These are phyloP conservation scores for Pugionium dolabratum DNA, from an alignment of 345 rosid genomes.

Conservation along the genomic window DNA sequence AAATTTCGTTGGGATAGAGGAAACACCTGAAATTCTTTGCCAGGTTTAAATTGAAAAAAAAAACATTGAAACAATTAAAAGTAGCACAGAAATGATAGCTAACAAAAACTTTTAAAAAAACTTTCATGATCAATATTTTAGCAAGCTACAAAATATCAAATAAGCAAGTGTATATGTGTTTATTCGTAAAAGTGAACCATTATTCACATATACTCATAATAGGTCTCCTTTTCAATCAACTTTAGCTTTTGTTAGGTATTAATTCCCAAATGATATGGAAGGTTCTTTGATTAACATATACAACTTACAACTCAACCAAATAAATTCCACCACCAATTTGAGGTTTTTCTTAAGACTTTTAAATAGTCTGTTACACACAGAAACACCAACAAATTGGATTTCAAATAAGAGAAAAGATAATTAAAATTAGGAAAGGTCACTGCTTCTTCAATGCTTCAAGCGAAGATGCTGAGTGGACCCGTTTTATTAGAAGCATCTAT, in stretches of 20 bases:
- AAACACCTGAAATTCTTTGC: not conserved
- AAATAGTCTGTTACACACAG: conserved; percentile 29
- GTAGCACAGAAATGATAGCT: no score
- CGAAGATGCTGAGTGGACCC: conserved; percentile 77
- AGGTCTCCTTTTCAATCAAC: not conserved
- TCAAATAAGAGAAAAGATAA: not conserved
- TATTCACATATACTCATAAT: no score
- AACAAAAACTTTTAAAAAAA: no score
- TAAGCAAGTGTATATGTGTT: no score
- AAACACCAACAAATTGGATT: not conserved
- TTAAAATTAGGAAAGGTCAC: conserved; percentile 9
- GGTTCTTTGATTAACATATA: not conserved
- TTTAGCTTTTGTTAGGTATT: conserved; percentile 20
- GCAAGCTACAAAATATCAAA: no score
- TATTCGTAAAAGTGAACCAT: no score
- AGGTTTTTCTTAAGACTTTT: not conserved
- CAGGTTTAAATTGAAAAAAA: not conserved
- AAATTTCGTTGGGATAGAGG: not conserved
- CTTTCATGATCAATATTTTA: no score
- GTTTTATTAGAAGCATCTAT: conserved; percentile 62
- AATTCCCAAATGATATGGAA: not conserved
- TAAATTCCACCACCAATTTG: conserved; percentile 20
- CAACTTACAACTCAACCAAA: conserved; percentile 28
- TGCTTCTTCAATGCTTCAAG: conserved; percentile 35
- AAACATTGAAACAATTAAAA: no score